phyloP scores from a whole-genome alignment of 2,329 filamentous ascomycete genomes.

The Stachybotrys chlorohalonatus region DNA sequence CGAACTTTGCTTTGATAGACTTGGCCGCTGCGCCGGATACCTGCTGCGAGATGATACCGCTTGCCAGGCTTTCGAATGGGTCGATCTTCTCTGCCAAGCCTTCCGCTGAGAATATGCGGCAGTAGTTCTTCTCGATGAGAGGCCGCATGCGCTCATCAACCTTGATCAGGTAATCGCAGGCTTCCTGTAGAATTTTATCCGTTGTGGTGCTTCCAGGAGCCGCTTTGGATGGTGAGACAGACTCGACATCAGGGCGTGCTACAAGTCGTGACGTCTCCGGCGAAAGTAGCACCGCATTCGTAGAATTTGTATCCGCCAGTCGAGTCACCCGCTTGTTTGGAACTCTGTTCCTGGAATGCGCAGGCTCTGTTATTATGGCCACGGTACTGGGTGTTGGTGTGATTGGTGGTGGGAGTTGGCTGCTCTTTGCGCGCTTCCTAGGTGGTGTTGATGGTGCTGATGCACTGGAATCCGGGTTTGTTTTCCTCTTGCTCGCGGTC shows the following conservation, averaged over 20 bases:
- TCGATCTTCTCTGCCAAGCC: slow-evolving; percentile 80
- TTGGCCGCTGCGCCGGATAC: slow-evolving; percentile 87
- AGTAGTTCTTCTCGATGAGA: slow-evolving; percentile 66
- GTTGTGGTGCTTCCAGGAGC: slow-evolving; percentile 43
- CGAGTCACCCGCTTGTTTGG: slow-evolving; percentile 36
- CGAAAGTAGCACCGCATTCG: slow-evolving; percentile 64
- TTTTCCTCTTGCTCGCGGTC: slow-evolving; percentile 25
- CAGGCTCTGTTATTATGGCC: slow-evolving; percentile 25
- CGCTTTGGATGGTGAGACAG: slow-evolving; percentile 35
- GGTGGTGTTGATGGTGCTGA: slow-evolving; percentile 18
- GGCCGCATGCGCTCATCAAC: slow-evolving; percentile 64
- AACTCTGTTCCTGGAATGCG: slow-evolving; percentile 24
- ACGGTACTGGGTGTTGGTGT: slow-evolving; percentile 40
- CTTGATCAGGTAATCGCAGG: slow-evolving; percentile 62
- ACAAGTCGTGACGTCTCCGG: slow-evolving; percentile 59
- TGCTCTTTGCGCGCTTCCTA: slow-evolving; percentile 19
- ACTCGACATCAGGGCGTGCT: slow-evolving; percentile 36
- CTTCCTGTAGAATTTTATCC: slow-evolving; percentile 63
- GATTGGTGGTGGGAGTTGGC: slow-evolving; percentile 21
- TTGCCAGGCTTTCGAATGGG: slow-evolving; percentile 75
- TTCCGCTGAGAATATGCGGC: slow-evolving; percentile 69
- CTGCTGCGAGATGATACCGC: slow-evolving; percentile 92
- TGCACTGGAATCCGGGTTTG: slow-evolving; percentile 11
- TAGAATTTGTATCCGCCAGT: slow-evolving; percentile 53
- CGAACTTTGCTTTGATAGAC: slow-evolving; percentile 80